Base-by-base conservation (phyloP, 352 stramenopile species). In the Phytopythium helicoides region DNA sequence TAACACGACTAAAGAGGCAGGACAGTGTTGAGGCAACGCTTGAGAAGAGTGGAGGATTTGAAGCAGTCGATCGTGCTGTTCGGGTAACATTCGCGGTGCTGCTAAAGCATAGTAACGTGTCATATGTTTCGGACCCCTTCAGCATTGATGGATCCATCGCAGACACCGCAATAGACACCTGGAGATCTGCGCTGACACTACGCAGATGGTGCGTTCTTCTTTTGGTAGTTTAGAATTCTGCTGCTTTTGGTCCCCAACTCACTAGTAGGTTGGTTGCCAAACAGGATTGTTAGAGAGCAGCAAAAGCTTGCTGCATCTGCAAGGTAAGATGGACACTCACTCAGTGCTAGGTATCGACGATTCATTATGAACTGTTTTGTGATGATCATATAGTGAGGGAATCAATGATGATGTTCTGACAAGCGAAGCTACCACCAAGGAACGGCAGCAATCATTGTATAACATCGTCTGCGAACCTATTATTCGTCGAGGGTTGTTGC, bases 271-370 rank as follows among this genome's bases (percentile, higher is more conserved):
- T 47, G 25, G 7, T 5, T 18, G 34, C 48, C 50, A 16, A 36
- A 25, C 59, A 92, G 84, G 85, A 94, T 95, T 60, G 86, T 95
- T 19, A 66, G 84, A 49, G 86, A 95, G 50, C 86, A 95, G 39
- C 86, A 95, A 47, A 95, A 94, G 39, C 52, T 92, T 18, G 86
- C 86, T 38, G 78, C 75, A 53, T 54, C 62, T 22, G 70, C 67
- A 22, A 87, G 74, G 79, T 89, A 73, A 37, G 33, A 3, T n/a
- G n/a, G n/a, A n/a, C n/a, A 0, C 10, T 10, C 18, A 4, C 18
- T 16, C 2, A 28, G 7, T 22, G 16, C 1, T 2, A 3, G 7
- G n/a, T 1, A 38, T 21, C 16, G 2, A 37, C 23, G 23, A 21
- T 11, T 16, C 16, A 23, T 3, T 3, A 50, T 23, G 9, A 10